phyloP scores from a whole-genome alignment of 805 yeast genomes.

The Barnettozyma botsteinii region DNA sequence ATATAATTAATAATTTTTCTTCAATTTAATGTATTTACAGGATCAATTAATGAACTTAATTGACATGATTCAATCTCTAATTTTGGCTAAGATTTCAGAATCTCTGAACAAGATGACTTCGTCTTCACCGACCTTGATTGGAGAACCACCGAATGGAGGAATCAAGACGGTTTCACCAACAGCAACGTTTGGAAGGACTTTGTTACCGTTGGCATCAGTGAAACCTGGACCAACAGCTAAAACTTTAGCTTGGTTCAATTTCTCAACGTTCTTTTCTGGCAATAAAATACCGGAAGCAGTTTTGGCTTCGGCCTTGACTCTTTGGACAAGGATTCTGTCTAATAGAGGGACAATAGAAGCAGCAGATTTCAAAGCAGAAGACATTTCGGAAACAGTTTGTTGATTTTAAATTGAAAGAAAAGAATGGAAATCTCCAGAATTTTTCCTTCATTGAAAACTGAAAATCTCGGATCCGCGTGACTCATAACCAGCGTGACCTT shows the following conservation, averaged over 20 bases:
- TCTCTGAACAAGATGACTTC: constrained; percentile 81
- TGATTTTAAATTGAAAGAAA: background rate
- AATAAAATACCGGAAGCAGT: constrained; percentile 90
- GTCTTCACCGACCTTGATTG: constrained; percentile 83
- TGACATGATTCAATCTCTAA: constrained; percentile 44
- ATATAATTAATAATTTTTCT: too few relatives aligned
- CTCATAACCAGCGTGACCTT: background rate
- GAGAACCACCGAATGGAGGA: constrained; percentile 90
- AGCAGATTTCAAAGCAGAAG: constrained; percentile 70
- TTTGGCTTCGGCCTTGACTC: constrained; percentile 84
- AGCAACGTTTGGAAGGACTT: constrained; percentile 66
- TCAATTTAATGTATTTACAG: constrained; percentile 4
- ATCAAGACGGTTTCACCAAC: constrained; percentile 93
- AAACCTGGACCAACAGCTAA: constrained; percentile 95
- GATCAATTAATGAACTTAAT: background rate
- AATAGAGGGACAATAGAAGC: constrained; percentile 86
- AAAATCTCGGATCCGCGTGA: constrained; percentile 1
- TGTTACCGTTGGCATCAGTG: constrained; percentile 66
- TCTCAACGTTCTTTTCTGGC: constrained; percentile 94
- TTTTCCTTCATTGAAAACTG: background rate
- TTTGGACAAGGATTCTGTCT: constrained; percentile 95
- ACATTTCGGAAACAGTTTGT: constrained; percentile 22
- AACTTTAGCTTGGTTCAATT: constrained; percentile 87
- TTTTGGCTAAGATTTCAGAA: constrained; percentile 90
- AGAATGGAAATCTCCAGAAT: background rate